Evolutionary conservation across 805 yeast genomes (phyloP).

Genomic region (Kodamaea nitidulidarum): DNA sequence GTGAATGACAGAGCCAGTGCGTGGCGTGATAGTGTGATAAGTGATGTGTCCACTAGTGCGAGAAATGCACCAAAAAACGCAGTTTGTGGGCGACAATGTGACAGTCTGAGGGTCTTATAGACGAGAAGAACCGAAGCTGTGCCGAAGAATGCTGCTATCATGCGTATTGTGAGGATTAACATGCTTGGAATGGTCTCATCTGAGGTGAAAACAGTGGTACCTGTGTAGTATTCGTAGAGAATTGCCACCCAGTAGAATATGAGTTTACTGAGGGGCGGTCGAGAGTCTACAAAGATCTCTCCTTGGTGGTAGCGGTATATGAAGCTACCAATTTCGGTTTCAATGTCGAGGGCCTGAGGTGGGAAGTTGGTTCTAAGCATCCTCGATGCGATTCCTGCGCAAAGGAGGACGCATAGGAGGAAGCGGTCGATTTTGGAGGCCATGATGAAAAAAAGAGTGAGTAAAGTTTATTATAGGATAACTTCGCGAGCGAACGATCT

Average conservation of each 20-base stretch:
- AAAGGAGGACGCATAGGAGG: not conserved
- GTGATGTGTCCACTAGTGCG: constrained; percentile 59
- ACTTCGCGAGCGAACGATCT: too few species aligned
- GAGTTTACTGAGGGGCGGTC: constrained; percentile 68
- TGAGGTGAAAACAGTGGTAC: not conserved
- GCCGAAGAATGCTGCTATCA: constrained; percentile 55
- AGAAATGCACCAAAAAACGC: constrained; percentile 50
- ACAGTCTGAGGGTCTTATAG: constrained; percentile 51
- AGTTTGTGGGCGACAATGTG: constrained; percentile 47
- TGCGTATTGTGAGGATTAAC: constrained; percentile 27
- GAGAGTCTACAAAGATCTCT: constrained; percentile 63
- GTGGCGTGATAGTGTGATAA: constrained; percentile 57
- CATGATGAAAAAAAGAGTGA: too few species aligned
- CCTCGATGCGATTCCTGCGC: not conserved
- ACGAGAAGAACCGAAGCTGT: constrained; percentile 48
- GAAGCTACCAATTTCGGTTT: constrained; percentile 39
- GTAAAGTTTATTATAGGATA: too few species aligned
- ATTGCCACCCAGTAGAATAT: constrained; percentile 52
- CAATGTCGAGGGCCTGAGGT: constrained; percentile 25
- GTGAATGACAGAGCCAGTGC: constrained; percentile 41
- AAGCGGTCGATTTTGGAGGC: not conserved
- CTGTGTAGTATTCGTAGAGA: constrained; percentile 27
- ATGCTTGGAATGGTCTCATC: constrained; percentile 55
- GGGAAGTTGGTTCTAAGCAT: not conserved
- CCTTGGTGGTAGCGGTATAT: constrained; percentile 49